Evolutionary conservation across 2,329 filamentous ascomycete genomes (phyloP).

Genomic region (Diaporthe velutina): DNA sequence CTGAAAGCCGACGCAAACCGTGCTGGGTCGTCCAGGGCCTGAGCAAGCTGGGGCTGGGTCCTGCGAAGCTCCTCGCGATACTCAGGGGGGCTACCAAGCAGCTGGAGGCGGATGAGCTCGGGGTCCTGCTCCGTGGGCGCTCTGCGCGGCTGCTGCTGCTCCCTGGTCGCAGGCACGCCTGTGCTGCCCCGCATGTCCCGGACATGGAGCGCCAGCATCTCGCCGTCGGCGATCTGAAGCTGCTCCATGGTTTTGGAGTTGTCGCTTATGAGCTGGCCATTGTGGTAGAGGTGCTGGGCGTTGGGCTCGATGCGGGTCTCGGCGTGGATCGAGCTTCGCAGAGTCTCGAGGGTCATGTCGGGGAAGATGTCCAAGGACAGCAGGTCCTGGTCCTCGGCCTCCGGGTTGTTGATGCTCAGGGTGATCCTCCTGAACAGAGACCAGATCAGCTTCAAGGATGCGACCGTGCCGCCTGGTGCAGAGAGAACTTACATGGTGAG

Average conservation of each 20-base stretch:
- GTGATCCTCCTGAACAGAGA: conserved; percentile 79
- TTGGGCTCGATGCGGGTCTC: conserved; percentile 81
- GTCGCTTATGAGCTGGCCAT: conserved; percentile 84
- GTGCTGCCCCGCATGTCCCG: conserved; percentile 67
- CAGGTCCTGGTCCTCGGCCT: conserved; percentile 79
- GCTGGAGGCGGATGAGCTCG: conserved; percentile 85
- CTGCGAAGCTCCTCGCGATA: conserved; percentile 75
- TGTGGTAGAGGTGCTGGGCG: conserved; percentile 89
- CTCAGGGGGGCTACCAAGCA: conserved; percentile 82
- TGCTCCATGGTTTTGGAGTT: conserved; percentile 85
- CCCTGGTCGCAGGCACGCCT: conserved; percentile 52
- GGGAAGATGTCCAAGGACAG: conserved; percentile 85
- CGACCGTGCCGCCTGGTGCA: not conserved
- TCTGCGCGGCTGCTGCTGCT: conserved; percentile 47
- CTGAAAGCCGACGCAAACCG: conserved; percentile 81
- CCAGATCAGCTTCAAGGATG: conserved; percentile 37
- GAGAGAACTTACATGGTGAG: conserved; percentile 10
- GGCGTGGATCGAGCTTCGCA: conserved; percentile 89
- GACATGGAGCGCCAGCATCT: conserved; percentile 92
- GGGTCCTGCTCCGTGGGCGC: conserved; percentile 69
- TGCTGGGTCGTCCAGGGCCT: conserved; percentile 79
- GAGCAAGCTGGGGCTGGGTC: conserved; percentile 81
- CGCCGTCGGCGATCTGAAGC: conserved; percentile 85
- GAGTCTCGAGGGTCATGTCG: conserved; percentile 84
- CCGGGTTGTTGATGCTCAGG: conserved; percentile 83